Percentiles rank a stretch among this genome's conserved stretches.
phyloP scores from a whole-genome alignment of 345 rosid genomes.

The Rubroshorea leprosula region DNA sequence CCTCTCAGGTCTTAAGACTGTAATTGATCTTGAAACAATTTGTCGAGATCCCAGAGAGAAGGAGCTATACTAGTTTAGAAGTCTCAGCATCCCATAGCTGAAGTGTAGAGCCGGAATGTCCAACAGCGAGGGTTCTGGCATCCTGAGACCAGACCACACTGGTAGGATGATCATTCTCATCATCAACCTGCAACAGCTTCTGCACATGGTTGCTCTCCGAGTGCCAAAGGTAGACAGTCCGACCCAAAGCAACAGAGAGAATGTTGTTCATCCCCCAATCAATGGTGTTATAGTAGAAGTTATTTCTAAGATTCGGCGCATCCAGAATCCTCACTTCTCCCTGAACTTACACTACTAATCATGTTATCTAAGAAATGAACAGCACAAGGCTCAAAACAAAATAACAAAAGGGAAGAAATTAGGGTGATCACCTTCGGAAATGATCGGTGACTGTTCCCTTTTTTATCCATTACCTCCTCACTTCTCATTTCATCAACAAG shows the following conservation, averaged over 20 bases:
- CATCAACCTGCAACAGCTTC: slow-evolving; percentile 22
- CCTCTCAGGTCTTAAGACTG: slow-evolving; percentile 1
- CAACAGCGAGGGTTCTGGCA: slow-evolving; percentile 33
- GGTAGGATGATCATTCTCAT: slow-evolving; percentile 26
- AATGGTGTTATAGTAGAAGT: slow-evolving; percentile 34
- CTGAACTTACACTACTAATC: slow-evolving; percentile 18
- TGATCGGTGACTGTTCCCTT: slow-evolving; percentile 15
- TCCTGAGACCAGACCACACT: slow-evolving; percentile 43
- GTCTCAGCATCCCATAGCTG: slow-evolving; percentile 45
- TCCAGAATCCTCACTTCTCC: slow-evolving; percentile 36
- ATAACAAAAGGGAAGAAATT: neutral
- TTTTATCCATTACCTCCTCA: slow-evolving; percentile 17
- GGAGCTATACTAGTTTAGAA: slow-evolving; percentile 34
- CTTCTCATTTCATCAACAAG: slow-evolving; percentile 34
- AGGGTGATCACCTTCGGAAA: slow-evolving; percentile 30
- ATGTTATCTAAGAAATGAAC: neutral
- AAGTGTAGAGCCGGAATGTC: slow-evolving; percentile 31
- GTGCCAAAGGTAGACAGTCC: slow-evolving; percentile 35
- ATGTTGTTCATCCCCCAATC: slow-evolving; percentile 47
- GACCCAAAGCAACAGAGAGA: slow-evolving; percentile 40
- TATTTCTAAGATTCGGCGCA: slow-evolving; percentile 38
- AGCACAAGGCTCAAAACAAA: neutral
- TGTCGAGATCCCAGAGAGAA: neutral
- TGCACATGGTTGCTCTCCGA: slow-evolving; percentile 15
- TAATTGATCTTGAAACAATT: neutral